Percentiles rank a stretch among this genome's conserved stretches.
Evolutionary conservation across 2,329 filamentous ascomycete species (phyloP).

Genomic region (Penicillium crustosum): DNA sequence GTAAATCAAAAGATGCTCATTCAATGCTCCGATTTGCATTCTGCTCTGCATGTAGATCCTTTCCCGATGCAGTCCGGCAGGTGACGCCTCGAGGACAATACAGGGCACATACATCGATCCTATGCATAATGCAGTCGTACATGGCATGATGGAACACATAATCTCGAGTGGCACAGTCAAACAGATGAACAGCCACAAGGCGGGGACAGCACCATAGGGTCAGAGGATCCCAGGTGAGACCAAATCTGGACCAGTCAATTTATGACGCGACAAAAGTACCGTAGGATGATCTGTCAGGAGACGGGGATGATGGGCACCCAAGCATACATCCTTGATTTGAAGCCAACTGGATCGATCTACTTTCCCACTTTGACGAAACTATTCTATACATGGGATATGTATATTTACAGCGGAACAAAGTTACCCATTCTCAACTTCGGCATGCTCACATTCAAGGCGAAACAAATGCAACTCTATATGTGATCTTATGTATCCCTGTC

Average conservation of each 20-base stretch:
- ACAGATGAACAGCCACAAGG: slow-evolving; percentile 23
- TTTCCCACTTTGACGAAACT: background rate
- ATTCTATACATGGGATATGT: background rate
- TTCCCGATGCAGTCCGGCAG: slow-evolving; percentile 18
- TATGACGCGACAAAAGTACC: slow-evolving; percentile 13
- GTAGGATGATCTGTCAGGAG: slow-evolving; percentile 7
- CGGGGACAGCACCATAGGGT: slow-evolving; percentile 11
- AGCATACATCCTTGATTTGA: background rate
- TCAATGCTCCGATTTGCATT: slow-evolving; percentile 16
- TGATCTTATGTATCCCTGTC: slow-evolving; percentile 19
- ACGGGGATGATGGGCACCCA: background rate
- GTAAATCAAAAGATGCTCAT: slow-evolving; percentile 18
- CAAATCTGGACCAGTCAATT: slow-evolving; percentile 13
- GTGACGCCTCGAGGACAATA: slow-evolving; percentile 18
- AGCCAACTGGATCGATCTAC: background rate
- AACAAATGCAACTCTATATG: slow-evolving; percentile 6
- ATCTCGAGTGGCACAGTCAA: slow-evolving; percentile 18
- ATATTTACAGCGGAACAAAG: background rate
- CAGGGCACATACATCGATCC: slow-evolving; percentile 8
- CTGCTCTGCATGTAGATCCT: slow-evolving; percentile 15
- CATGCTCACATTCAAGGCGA: slow-evolving; percentile 1
- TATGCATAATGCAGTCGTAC: slow-evolving; percentile 3
- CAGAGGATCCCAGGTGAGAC: background rate
- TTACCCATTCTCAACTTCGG: background rate
- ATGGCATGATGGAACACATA: slow-evolving; percentile 9